phyloP scores from a whole-genome alignment of 1,284 basidiomycete species.

The Polyporus tsugae region DNA sequence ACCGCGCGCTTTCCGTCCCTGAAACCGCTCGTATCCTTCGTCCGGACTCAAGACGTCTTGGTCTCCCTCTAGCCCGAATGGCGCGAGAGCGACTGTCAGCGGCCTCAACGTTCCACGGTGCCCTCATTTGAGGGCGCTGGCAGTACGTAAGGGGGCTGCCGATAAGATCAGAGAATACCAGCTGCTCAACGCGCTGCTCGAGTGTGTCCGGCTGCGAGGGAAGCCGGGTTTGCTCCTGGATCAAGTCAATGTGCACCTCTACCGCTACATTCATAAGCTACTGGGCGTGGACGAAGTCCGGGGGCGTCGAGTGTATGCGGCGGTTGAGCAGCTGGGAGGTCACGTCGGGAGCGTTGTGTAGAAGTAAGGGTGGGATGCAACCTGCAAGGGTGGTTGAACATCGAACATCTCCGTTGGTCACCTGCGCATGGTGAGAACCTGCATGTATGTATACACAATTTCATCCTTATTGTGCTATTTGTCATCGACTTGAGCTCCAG shows the following conservation, averaged over 20 bases:
- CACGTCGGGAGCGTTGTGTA: no score
- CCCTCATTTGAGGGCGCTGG: not conserved
- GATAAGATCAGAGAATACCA: no score
- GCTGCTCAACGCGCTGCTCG: not conserved
- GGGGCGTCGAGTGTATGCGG: no score
- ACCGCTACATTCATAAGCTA: not conserved
- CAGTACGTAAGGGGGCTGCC: no score
- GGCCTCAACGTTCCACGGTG: not conserved
- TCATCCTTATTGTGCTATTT: not conserved
- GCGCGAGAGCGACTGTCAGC: not conserved
- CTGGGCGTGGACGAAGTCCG: not conserved
- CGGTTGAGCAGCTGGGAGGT: no score
- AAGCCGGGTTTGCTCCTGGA: not conserved
- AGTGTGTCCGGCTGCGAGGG: not conserved
- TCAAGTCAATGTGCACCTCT: not conserved
- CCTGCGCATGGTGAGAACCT: not conserved
- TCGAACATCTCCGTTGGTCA: not conserved
- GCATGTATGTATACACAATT: no score
- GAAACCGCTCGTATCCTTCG: not conserved
- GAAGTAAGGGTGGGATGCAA: no score
- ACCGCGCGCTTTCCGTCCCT: not conserved
- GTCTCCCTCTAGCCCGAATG: not conserved
- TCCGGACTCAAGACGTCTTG: not conserved
- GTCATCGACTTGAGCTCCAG: not conserved
- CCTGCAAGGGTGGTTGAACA: not conserved